phyloP scores from a whole-genome alignment of 306 rosid species.

The Vigna reflexopilosa region DNA sequence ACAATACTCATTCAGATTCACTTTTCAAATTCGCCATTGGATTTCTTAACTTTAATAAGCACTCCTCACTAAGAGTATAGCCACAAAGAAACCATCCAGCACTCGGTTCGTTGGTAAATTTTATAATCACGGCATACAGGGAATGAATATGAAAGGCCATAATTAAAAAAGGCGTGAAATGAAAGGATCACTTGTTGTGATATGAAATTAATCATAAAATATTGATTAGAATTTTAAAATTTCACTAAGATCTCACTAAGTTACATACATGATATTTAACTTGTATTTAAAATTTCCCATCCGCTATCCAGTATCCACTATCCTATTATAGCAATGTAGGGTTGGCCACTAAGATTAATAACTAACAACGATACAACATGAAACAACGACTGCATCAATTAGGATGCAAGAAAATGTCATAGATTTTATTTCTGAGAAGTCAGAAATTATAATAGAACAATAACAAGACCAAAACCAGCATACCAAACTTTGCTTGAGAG shows the following conservation, averaged over 20 bases:
- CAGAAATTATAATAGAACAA: constrained; percentile 28
- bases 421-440: constrained; percentile 30
- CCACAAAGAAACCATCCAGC: constrained; percentile 24
- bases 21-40: too few relatives aligned
- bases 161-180: not conserved
- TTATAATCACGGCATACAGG: not conserved
- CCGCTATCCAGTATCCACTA: not conserved
- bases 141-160: not conserved
- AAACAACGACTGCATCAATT: constrained; percentile 21
- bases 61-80: not conserved
- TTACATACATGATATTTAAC: not conserved
- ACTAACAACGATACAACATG: not conserved
- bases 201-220: constrained; percentile 1
- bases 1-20: not conserved
- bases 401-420: constrained; percentile 11
- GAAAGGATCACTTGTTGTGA: constrained; percentile 5
- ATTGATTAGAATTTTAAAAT: not conserved
- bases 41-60: constrained; percentile 11
- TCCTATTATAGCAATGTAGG: not conserved
- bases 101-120: constrained; percentile 13
- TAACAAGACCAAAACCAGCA: constrained; percentile 31
- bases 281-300: not conserved
- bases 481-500: constrained; percentile 98
- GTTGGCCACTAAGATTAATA: not conserved
- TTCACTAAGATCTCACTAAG: too few relatives aligned